phyloP scores from a whole-genome alignment of 495 filamentous ascomycete species.

The Thermothielavioides terrestris region DNA sequence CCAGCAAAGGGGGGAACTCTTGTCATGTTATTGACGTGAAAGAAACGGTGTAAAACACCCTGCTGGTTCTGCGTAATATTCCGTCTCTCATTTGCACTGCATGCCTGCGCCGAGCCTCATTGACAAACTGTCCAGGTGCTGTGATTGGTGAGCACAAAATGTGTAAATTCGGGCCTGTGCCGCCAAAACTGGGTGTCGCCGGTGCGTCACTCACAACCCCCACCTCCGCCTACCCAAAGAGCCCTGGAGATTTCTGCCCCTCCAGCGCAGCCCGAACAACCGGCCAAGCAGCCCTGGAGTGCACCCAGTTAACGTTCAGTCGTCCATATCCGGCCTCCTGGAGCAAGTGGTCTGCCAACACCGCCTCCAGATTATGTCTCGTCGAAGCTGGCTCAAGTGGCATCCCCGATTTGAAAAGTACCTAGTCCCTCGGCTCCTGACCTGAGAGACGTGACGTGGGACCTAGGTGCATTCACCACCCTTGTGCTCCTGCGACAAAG shows the following conservation, averaged over 20 bases:
- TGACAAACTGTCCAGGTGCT: too few species aligned
- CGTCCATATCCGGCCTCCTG: neutral
- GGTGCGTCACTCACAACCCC: neutral
- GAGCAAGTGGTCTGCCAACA: neutral
- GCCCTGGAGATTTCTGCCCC: too few species aligned
- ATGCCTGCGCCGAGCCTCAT: neutral
- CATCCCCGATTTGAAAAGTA: conserved; percentile 4
- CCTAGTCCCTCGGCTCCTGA: conserved; percentile 4
- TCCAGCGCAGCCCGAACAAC: neutral
- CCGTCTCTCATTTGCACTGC: too few species aligned
- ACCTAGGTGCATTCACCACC: too few species aligned
- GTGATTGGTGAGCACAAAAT: conserved; percentile 16
- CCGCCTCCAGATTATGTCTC: conserved; percentile 14
- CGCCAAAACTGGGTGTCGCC: conserved; percentile 11
- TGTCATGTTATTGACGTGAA: neutral
- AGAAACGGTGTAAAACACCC: neutral
- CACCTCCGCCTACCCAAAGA: neutral
- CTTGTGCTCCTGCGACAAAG: too few species aligned
- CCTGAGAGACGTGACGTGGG: conserved; percentile 2
- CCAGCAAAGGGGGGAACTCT: neutral
- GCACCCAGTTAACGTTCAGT: too few species aligned
- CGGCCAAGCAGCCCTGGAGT: too few species aligned
- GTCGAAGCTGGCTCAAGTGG: conserved; percentile 6
- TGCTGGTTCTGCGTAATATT: too few species aligned
- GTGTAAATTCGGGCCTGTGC: conserved; percentile 9